Conservation (phyloP, 495 filamentous ascomycete genomes). For the Xylaria bambusicola region DNA sequence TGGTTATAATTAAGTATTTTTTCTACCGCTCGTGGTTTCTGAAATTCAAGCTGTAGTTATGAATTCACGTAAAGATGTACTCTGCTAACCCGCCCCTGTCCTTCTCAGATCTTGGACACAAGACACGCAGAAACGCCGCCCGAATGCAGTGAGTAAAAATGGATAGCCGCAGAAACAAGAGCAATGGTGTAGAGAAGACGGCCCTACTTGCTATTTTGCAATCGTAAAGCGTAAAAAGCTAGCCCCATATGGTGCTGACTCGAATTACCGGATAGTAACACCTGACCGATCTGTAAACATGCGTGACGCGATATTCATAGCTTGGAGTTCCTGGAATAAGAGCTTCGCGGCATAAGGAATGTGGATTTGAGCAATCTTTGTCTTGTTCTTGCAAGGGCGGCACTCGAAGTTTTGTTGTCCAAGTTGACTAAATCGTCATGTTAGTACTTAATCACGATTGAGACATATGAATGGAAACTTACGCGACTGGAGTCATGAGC, state of each 20-base stretch:
- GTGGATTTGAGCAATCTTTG: constrained; percentile 92
- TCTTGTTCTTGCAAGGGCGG: constrained; percentile 97
- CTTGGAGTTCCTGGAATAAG: constrained; percentile 94
- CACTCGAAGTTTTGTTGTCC: constrained; percentile 95
- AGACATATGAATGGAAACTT: constrained; percentile 48
- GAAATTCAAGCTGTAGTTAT: too few relatives aligned
- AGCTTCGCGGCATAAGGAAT: constrained; percentile 98
- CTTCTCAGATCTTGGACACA: not conserved
- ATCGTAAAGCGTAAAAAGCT: not conserved
- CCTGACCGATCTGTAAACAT: constrained; percentile 90
- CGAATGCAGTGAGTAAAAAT: constrained; percentile 4
- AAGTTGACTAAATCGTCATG: constrained; percentile 66
- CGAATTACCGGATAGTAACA: constrained; percentile 61
- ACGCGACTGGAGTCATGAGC: constrained; percentile 98
- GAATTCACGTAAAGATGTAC: not conserved
- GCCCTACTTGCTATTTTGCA: not conserved
- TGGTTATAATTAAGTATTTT: too few relatives aligned
- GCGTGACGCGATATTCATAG: constrained; percentile 96
- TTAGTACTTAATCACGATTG: constrained; percentile 24
- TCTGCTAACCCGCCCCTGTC: not conserved
- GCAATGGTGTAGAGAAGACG: not conserved
- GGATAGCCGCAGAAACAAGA: not conserved
- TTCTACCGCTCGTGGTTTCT: too few relatives aligned
- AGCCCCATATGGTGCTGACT: not conserved
- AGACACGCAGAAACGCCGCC: constrained; percentile 27